These are phyloP conservation scores for Drechslerella dactyloides DNA, from an alignment of 2,329 filamentous ascomycete genomes.

Conservation along the genomic window DNA sequence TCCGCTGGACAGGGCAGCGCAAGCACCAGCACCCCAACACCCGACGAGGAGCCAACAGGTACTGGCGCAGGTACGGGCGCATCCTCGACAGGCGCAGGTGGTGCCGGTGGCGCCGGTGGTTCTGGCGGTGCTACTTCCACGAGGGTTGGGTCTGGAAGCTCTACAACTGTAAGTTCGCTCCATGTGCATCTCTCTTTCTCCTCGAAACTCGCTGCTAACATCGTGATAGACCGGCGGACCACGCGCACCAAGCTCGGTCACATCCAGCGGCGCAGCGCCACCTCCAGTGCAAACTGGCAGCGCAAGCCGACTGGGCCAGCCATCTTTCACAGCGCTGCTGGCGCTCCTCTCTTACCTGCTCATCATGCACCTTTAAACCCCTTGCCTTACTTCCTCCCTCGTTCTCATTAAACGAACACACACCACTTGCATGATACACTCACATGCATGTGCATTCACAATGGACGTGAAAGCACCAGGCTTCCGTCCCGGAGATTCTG, in stretches of 20 bases:
- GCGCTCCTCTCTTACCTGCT: constrained; percentile 34
- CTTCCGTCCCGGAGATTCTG: constrained; percentile 8
- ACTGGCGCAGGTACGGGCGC: not conserved
- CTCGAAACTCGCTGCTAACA: constrained; percentile 12
- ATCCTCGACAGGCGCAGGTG: not conserved
- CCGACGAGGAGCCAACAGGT: not conserved
- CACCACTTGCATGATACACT: not conserved
- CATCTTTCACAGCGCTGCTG: constrained; percentile 23
- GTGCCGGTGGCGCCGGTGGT: not conserved
- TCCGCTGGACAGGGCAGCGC: not conserved
- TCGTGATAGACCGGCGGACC: constrained; percentile 1
- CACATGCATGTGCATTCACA: not conserved
- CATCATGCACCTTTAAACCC: constrained; percentile 34
- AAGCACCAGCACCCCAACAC: constrained; percentile 1
- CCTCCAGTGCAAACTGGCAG: constrained; percentile 30
- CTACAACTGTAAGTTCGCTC: constrained; percentile 14
- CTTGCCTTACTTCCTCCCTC: not conserved
- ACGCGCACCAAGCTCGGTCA: not conserved
- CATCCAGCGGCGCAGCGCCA: constrained; percentile 12
- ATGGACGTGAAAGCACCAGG: not conserved
- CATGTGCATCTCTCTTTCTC: not conserved
- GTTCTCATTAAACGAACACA: not conserved
- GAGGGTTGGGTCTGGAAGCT: constrained; percentile 1
- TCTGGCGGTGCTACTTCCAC: not conserved
- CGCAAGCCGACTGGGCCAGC: constrained; percentile 27